A percentile compares a stretch with the other conserved stretches of the same genome.
phyloP scores from a whole-genome alignment of 257 asterid genomes.

The Solanum sparsipilum region DNA sequence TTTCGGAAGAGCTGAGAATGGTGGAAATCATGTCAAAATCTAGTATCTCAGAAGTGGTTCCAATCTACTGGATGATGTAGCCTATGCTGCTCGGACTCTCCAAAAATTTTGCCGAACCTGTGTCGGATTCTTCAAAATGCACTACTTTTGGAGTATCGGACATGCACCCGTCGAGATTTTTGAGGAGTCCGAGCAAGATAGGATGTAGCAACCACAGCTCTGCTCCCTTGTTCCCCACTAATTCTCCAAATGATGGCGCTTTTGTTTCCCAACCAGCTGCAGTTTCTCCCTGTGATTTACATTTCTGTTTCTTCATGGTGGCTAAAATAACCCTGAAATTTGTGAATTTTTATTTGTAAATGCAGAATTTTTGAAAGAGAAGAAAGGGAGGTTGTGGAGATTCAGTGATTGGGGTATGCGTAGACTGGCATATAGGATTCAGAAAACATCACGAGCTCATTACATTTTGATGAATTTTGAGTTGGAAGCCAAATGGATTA shows the following conservation, averaged over 20 bases:
- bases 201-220: background rate
- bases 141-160: too few relatives aligned
- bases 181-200: too few relatives aligned
- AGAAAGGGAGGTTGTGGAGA: conserved; percentile 91
- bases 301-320: background rate
- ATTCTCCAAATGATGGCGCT: background rate
- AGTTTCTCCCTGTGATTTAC: background rate
- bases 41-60: background rate
- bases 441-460: conserved; percentile 79
- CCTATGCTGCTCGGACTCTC: background rate
- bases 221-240: background rate
- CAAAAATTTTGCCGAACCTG: too few relatives aligned
- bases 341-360: background rate
- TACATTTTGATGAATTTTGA: conserved; percentile 82
- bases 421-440: conserved; percentile 79
- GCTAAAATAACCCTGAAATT: background rate
- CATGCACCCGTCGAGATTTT: too few relatives aligned
- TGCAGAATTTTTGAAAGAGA: conserved; percentile 68
- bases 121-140: too few relatives aligned
- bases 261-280: background rate
- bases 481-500: conserved; percentile 70
- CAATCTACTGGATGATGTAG: background rate
- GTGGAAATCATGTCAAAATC: background rate
- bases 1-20: background rate
- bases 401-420: conserved; percentile 98